Evolutionary conservation across 495 filamentous ascomycete genomes (phyloP), one percentile per base, ranked within the genome.

Genomic region (Chaetomium fimeti): DNA sequence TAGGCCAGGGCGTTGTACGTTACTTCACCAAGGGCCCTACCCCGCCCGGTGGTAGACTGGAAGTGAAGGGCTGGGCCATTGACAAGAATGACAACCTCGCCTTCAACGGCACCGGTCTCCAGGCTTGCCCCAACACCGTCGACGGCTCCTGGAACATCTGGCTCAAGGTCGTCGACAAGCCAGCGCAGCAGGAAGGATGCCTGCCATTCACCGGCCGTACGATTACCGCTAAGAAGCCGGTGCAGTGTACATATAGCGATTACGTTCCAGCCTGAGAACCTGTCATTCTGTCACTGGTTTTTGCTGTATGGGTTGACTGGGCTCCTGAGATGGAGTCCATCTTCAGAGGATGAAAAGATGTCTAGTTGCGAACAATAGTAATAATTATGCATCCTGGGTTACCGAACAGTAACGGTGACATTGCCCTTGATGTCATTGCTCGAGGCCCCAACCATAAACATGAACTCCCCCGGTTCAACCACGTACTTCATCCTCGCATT

Each of bases 381-480:
- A 32, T 32, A 32, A 36, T 36, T 36, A 9, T 36, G 32, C 7
- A 36, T 36, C 32, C 12, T 36, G 32, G 32, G 18, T 28, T 45
- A 56, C 36, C 38, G 20, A 2, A 62, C 18, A 7, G 79, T 81
- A 59, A 88, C 77, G 6, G 80, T 87, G 12, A 79, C 77, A 71
- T 83, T 86, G 0, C 75, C 78, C 67, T 80, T 75, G 53, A 88
- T 71, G 76, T 87, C 84, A 61, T 71, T 70, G 58, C 85, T 87
- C 49, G 79, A 82, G 45, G 77, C 80, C 0, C 88, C 88, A 11
- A 85, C 83, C 24, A 80, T 73, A 12, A 88, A 77, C 22, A 77
- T 66, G 69, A 90, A 91, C 27, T 82, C 80, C 0, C 88, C 88
- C 5, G 83, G 82, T 77, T 90, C 88, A 29, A 90, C 86, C 8